A percentile compares a stretch with the other conserved stretches of the same genome.
These are phyloP conservation scores for Geotrichum cucujoidarum DNA, from an alignment of 1,139 yeast species.

Conservation along the genomic window DNA sequence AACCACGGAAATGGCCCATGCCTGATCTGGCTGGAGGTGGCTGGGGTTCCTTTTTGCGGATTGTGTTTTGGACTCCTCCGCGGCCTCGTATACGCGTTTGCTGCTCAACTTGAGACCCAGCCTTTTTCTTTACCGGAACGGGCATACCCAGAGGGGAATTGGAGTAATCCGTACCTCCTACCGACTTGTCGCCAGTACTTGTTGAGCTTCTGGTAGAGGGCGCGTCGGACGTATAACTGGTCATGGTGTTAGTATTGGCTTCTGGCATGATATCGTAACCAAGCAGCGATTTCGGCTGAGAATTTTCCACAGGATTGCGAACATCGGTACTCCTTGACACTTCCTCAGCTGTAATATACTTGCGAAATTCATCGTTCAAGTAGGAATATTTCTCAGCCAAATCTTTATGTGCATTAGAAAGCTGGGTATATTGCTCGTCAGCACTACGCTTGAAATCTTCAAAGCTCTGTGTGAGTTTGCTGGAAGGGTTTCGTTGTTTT, in stretches of 20 bases:
- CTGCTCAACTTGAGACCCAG: neutral
- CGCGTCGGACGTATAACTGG: neutral
- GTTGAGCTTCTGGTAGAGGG: conserved; percentile 2
- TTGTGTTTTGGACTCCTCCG: conserved; percentile 35
- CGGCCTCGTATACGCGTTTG: conserved; percentile 29
- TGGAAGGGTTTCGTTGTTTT: conserved; percentile 17
- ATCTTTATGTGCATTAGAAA: conserved; percentile 27
- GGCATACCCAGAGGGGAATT: too few relatives aligned
- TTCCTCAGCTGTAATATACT: neutral
- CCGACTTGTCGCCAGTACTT: neutral
- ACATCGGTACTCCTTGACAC: neutral
- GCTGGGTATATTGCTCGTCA: conserved; percentile 25
- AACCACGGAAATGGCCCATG: conserved; percentile 6
- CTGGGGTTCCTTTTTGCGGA: conserved; percentile 13
- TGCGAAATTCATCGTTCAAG: conserved; percentile 23
- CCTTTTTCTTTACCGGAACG: neutral
- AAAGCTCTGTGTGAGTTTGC: conserved; percentile 21
- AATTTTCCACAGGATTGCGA: neutral
- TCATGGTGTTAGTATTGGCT: neutral
- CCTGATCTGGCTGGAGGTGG: conserved; percentile 1
- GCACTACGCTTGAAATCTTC: conserved; percentile 22
- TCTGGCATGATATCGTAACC: conserved; percentile 1
- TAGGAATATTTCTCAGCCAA: conserved; percentile 23
- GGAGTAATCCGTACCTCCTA: neutral
- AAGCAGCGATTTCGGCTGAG: neutral